A percentile compares a stretch with the other conserved stretches of the same genome.
These are phyloP conservation scores for Microdochium trichocladiopsis DNA, from an alignment of 2,329 filamentous ascomycete species.

Conservation along the genomic window DNA sequence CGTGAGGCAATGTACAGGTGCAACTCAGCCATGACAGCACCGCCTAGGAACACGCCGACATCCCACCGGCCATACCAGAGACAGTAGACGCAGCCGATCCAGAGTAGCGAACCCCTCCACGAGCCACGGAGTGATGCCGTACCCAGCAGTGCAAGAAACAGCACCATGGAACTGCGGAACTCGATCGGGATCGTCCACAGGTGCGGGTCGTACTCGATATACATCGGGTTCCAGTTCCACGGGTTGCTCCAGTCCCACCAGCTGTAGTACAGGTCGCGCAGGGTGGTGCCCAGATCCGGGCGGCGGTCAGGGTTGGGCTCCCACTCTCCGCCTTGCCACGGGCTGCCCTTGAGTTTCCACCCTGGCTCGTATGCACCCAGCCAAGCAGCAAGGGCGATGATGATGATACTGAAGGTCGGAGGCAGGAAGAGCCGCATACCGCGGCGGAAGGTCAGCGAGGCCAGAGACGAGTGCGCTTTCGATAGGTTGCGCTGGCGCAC, in stretches of 20 bases:
- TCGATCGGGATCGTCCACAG: conserved; percentile 59
- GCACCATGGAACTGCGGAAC: conserved; percentile 49
- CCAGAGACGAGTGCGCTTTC: conserved; percentile 25
- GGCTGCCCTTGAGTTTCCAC: conserved; percentile 35
- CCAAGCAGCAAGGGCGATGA: conserved; percentile 35
- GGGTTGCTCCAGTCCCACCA: conserved; percentile 44
- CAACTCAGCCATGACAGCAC: conserved; percentile 47
- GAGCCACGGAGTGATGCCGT: conserved; percentile 36
- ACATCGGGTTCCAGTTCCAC: conserved; percentile 43
- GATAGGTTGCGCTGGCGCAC: conserved; percentile 26
- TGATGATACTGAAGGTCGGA: conserved; percentile 40
- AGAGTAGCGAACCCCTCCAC: conserved; percentile 34
- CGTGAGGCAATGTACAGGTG: conserved; percentile 31
- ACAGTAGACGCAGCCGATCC: conserved; percentile 31
- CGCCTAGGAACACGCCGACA: conserved; percentile 45
- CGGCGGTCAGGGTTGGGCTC: conserved; percentile 38
- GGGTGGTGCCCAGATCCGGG: conserved; percentile 28
- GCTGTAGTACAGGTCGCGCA: conserved; percentile 36
- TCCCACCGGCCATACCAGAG: conserved; percentile 46
- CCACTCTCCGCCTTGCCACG: conserved; percentile 35
- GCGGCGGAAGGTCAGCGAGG: conserved; percentile 44
- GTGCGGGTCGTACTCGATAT: conserved; percentile 48
- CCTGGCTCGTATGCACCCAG: conserved; percentile 41
- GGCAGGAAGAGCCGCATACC: conserved; percentile 45
- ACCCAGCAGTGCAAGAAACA: conserved; percentile 46